Percentiles rank a stretch among this genome's conserved stretches.
These are phyloP conservation scores for Solanum medicagineum DNA, from an alignment of 257 asterid species.

Conservation along the genomic window DNA sequence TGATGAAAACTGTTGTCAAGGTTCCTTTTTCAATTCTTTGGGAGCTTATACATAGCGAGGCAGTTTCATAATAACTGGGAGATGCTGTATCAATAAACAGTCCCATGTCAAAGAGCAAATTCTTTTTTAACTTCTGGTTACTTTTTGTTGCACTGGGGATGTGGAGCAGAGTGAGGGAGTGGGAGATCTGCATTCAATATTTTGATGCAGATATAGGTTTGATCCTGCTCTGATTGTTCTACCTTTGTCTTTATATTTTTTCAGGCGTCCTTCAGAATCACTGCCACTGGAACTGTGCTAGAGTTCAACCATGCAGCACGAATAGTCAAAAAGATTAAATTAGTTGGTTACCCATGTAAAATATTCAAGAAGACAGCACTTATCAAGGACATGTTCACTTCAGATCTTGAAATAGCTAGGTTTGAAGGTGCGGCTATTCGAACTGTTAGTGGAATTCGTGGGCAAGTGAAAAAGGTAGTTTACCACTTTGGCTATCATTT, in stretches of 20 bases:
- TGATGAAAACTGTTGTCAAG: not conserved
- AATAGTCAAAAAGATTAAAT: conserved; percentile 83
- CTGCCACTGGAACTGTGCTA: conserved; percentile 81
- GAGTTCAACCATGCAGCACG: conserved; percentile 89
- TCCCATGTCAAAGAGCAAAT: not conserved
- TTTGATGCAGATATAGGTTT: not conserved
- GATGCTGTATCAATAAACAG: not conserved
- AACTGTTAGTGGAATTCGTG: conserved; percentile 94
- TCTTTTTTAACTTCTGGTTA: not conserved
- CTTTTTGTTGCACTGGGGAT: not conserved
- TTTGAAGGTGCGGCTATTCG: conserved; percentile 92
- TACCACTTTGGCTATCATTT: not conserved
- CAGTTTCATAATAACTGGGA: not conserved
- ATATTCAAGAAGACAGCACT: conserved; percentile 93
- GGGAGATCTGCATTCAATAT: not conserved
- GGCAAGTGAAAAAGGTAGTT: conserved; percentile 93
- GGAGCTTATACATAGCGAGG: not conserved
- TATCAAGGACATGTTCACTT: conserved; percentile 88
- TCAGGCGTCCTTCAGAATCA: conserved; percentile 88
- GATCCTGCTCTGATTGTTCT: not conserved
- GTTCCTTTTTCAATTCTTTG: not conserved
- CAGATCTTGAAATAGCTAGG: conserved; percentile 98
- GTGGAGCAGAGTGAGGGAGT: not conserved
- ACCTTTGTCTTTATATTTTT: not conserved
- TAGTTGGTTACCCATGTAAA: conserved; percentile 83